These are phyloP conservation scores for Kandelia obovata DNA, from an alignment of 345 rosid species.

Conservation along the genomic window DNA sequence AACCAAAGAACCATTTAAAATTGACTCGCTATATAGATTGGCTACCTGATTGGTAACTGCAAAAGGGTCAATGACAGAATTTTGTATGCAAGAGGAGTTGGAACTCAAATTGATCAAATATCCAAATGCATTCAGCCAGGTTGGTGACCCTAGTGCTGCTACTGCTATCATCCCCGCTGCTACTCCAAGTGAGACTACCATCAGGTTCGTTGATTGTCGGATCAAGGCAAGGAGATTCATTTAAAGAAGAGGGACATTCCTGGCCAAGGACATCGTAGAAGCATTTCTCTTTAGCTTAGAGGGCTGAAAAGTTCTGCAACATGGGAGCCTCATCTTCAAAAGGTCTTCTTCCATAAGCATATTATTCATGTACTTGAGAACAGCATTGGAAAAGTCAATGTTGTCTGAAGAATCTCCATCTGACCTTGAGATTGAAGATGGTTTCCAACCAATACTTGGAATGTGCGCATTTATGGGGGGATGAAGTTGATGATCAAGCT, in stretches of 20 bases:
- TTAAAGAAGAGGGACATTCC: constrained; percentile 11
- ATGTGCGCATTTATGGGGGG: background rate
- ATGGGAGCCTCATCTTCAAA: constrained; percentile 15
- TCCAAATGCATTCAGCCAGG: constrained; percentile 12
- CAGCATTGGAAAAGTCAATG: constrained; percentile 12
- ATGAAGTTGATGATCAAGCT: background rate
- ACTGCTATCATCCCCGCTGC: background rate
- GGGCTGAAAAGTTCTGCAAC: constrained; percentile 20
- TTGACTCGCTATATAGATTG: background rate
- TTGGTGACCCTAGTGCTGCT: background rate
- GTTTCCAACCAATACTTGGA: background rate
- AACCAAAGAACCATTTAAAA: background rate
- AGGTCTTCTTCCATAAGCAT: constrained; percentile 33
- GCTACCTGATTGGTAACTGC: background rate
- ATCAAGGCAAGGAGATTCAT: background rate
- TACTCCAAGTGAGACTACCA: background rate
- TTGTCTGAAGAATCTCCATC: constrained; percentile 8
- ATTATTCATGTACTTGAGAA: constrained; percentile 32
- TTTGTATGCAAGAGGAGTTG: background rate
- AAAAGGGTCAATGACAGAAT: background rate
- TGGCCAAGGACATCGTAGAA: constrained; percentile 25
- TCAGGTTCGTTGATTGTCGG: background rate
- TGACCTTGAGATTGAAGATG: constrained; percentile 7
- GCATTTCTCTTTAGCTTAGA: constrained; percentile 31
- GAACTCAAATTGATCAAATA: constrained; percentile 8